These are phyloP conservation scores for Protomyces macrosporus DNA, from an alignment of 1,139 yeast species.

Conservation along the genomic window DNA sequence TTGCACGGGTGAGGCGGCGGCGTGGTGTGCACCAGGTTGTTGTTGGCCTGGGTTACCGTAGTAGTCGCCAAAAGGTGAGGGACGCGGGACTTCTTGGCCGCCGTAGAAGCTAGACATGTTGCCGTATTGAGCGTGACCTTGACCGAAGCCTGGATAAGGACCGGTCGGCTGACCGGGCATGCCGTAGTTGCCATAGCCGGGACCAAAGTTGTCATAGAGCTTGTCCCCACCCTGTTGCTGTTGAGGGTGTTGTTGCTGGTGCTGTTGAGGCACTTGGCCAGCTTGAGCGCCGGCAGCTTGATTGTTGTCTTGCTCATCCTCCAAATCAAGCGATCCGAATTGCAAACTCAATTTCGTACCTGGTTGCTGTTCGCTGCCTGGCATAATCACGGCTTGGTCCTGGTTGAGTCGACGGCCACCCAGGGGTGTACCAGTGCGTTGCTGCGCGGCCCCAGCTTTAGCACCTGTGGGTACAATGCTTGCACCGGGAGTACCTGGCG, in stretches of 20 bases:
- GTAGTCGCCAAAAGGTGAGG: conserved; percentile 16
- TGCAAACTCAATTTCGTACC: conserved; percentile 8
- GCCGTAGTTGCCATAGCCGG: background rate
- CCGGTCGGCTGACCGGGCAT: background rate
- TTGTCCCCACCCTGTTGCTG: background rate
- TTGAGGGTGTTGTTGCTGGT: conserved; percentile 7
- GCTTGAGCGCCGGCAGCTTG: background rate
- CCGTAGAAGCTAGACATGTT: conserved; percentile 22
- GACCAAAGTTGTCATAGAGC: background rate
- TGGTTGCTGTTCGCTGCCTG: conserved; percentile 18
- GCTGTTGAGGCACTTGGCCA: background rate
- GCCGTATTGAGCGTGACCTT: conserved; percentile 11
- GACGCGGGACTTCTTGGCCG: conserved; percentile 8
- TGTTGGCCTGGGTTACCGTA: conserved; percentile 1
- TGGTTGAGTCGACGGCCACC: conserved; percentile 21
- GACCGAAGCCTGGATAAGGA: conserved; percentile 5
- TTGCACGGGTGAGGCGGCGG: background rate
- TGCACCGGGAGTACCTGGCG: conserved; percentile 6
- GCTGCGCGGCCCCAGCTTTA: conserved; percentile 4
- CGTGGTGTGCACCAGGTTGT: background rate
- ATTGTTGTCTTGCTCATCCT: conserved; percentile 11
- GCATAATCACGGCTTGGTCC: conserved; percentile 23
- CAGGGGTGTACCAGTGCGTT: conserved; percentile 11
- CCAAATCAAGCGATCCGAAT: conserved; percentile 14
- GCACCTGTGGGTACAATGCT: conserved; percentile 4